Percentiles rank a stretch among this genome's conserved stretches.
phyloP scores from a whole-genome alignment of 2,329 filamentous ascomycete genomes.

The Arachnopeziza araneosa region DNA sequence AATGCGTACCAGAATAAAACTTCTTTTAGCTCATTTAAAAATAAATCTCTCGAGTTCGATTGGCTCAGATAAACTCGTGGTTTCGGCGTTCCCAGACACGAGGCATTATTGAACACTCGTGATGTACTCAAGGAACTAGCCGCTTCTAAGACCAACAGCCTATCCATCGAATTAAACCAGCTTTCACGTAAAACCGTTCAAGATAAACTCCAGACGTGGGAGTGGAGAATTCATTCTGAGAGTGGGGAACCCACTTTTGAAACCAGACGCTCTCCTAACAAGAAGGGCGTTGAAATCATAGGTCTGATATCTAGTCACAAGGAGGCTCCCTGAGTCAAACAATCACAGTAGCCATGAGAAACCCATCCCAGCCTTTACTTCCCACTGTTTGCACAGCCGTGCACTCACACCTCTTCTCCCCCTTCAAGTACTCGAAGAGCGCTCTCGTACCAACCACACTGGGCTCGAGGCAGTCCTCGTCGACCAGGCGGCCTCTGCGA shows the following conservation, averaged over 20 bases:
- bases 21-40: no score
- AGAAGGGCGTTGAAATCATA: no score
- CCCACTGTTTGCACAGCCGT: constrained; percentile 14
- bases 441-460: constrained; percentile 6
- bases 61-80: no score
- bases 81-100: no score
- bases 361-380: neutral
- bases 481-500: constrained; percentile 39
- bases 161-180: no score
- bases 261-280: neutral
- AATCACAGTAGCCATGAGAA: neutral
- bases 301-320: no score
- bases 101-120: no score
- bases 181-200: neutral
- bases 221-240: neutral
- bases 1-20: no score
- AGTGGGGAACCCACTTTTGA: neutral
- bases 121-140: no score
- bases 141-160: no score
- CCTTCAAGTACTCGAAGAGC: constrained; percentile 15
- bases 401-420: constrained; percentile 14
- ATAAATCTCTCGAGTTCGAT: no score
- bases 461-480: constrained; percentile 27
- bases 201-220: neutral
- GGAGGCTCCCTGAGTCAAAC: neutral